Conservation (phyloP, 768 basidiomycete genomes). For the Kwoniella sp. region DNA sequence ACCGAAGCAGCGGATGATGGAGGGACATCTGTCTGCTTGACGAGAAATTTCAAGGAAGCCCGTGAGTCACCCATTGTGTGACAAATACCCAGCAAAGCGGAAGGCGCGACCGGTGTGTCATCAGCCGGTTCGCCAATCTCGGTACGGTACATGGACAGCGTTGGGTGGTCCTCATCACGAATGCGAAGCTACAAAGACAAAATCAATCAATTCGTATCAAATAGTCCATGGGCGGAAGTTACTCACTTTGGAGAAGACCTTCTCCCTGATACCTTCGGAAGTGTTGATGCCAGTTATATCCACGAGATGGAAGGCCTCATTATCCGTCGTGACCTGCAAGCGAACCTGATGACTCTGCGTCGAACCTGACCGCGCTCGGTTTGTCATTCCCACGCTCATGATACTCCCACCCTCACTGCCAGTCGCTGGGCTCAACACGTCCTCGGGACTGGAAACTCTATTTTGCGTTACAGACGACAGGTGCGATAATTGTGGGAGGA, state of each 20-base stretch:
- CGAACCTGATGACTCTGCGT: conserved; percentile 31
- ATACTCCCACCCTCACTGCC: conserved; percentile 34
- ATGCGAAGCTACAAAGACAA: conserved; percentile 57
- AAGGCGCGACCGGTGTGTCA: conserved; percentile 71
- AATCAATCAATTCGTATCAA: neutral
- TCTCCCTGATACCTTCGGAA: conserved; percentile 51
- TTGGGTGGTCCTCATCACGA: conserved; percentile 76
- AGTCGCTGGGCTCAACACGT: conserved; percentile 28
- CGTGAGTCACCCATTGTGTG: conserved; percentile 71
- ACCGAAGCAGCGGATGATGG: conserved; percentile 66
- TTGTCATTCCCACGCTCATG: conserved; percentile 27
- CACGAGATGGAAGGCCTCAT: conserved; percentile 53
- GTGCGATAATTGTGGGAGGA: conserved; percentile 17
- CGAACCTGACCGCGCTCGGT: conserved; percentile 36
- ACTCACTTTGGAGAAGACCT: conserved; percentile 52
- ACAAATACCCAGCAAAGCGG: conserved; percentile 73
- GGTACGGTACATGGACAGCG: conserved; percentile 80
- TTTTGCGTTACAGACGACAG: conserved; percentile 16
- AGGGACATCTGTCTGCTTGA: conserved; percentile 62
- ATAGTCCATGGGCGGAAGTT: no score
- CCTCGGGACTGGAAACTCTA: conserved; percentile 36
- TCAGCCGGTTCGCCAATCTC: conserved; percentile 79
- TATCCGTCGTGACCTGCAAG: conserved; percentile 53
- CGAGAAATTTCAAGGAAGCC: conserved; percentile 81
- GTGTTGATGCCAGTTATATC: conserved; percentile 52